phyloP scores from a whole-genome alignment of 192 early-diverging fungal species.

The Gonapodya prolifera region DNA sequence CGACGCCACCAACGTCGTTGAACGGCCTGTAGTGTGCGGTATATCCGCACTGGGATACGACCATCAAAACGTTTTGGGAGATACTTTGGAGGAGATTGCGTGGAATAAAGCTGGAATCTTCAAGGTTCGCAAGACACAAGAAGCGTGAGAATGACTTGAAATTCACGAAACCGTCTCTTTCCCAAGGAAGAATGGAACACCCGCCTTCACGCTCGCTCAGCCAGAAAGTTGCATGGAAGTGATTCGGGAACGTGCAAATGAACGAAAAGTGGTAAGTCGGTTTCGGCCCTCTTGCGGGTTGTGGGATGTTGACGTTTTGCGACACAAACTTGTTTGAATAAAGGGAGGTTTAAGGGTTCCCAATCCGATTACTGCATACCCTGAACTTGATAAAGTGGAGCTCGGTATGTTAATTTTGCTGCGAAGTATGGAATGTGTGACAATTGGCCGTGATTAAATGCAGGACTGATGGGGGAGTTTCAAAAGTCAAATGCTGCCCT shows the following conservation, averaged over 20 bases:
- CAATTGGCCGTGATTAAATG: neutral
- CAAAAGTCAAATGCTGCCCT: constrained; percentile 3
- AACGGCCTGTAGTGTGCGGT: constrained; percentile 60
- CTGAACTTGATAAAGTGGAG: neutral
- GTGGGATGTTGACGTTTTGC: neutral
- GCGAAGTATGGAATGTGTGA: neutral
- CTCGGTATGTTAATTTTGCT: neutral
- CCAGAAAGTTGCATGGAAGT: constrained; percentile 48
- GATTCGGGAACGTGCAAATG: constrained; percentile 52
- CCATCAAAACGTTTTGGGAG: constrained; percentile 54
- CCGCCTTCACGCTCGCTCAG: constrained; percentile 62
- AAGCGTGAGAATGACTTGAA: constrained; percentile 22
- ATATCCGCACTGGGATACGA: constrained; percentile 70
- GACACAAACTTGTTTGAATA: neutral
- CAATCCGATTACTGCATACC: neutral
- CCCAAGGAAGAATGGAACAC: constrained; percentile 36
- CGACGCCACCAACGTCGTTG: constrained; percentile 70
- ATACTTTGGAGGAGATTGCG: constrained; percentile 63
- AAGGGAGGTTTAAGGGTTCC: neutral
- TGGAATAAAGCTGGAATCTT: constrained; percentile 80
- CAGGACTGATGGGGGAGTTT: neutral
- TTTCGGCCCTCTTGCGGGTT: constrained; percentile 2
- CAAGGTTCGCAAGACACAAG: constrained; percentile 12
- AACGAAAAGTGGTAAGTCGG: constrained; percentile 22
- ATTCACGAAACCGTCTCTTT: neutral